Evolutionary conservation across 2,329 filamentous ascomycete species (phyloP), one percentile per base, ranked within the genome.

Genomic region (Canariomyces notabilis): DNA sequence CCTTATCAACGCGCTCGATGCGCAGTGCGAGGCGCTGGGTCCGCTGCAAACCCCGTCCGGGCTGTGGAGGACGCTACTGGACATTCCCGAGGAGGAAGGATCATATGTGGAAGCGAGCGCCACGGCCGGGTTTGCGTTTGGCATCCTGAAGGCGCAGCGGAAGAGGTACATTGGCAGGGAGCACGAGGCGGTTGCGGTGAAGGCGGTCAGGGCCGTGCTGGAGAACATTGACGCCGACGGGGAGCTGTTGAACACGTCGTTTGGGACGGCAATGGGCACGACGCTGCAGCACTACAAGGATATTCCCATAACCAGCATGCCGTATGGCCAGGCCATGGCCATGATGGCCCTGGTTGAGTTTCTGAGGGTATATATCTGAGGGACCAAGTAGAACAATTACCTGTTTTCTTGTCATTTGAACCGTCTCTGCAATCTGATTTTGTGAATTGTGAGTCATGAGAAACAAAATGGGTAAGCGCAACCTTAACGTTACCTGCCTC

Each of bases 241-340:
- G 1, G 87, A 90, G 67, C 65, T 91, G 59, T 69, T 76, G 38
- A 81, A 89, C 59, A 85, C 83, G 1, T 88, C 83, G 54, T 91
- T 90, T 59, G 87, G 87, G 0, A 91, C 87, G 0, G 83, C 73
- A 0, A 89, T 91, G 85, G 87, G 87, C 0, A 72, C 79, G 53
- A 75, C 76, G 47, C 63, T 89, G 60, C 78, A 89, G 66, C 84
- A 88, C 63, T 90, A 91, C 60, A 83, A 85, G 64, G 77, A 87
- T 52, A 89, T 91, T 48, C 75, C 81, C 2, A 67, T 83, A 51
- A 91, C 87, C 2, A 84, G 82, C 56, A 91, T 90, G 87, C 87
- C 86, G 6, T 90, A 90, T 57, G 87, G 87, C 0, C 87, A 90
- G 63, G 84, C 85, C 0, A 89, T 90, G 86, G 86, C 84, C 0